These are phyloP conservation scores for Sphaceloma murrayae DNA, from an alignment of 2,329 filamentous ascomycete species.

Conservation along the genomic window DNA sequence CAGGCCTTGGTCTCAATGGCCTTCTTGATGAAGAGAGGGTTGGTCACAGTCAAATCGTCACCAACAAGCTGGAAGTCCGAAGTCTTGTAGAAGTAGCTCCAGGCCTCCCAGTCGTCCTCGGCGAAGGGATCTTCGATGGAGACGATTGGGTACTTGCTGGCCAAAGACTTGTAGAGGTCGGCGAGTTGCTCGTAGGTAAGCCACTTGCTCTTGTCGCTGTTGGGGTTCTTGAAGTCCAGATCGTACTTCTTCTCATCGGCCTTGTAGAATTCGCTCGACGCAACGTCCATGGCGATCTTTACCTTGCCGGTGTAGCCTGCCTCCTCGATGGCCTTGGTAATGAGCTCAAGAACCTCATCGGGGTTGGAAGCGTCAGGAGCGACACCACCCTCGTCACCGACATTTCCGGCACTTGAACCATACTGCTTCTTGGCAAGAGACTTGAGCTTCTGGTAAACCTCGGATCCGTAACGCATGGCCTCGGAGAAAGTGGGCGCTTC, in stretches of 20 bases:
- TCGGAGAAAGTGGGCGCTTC: slow-evolving; percentile 85
- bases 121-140: slow-evolving; percentile 98
- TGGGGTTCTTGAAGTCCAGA: slow-evolving; percentile 99
- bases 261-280: slow-evolving; percentile 99
- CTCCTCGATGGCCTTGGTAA: slow-evolving; percentile 86
- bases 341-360: slow-evolving; percentile 93
- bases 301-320: slow-evolving; percentile 93
- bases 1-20: slow-evolving; percentile 98
- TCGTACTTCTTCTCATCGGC: slow-evolving; percentile 95
- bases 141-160: slow-evolving; percentile 96
- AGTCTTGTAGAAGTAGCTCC: slow-evolving; percentile 99
- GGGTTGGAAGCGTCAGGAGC: slow-evolving; percentile 96
- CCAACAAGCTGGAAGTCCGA: slow-evolving; percentile 97
- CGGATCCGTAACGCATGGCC: slow-evolving; percentile 89
- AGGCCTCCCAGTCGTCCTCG: slow-evolving; percentile 99
- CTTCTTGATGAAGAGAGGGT: slow-evolving; percentile 98
- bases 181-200: slow-evolving; percentile 97
- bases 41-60: slow-evolving; percentile 98
- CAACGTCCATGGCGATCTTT: slow-evolving; percentile 98
- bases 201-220: slow-evolving; percentile 94
- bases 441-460: slow-evolving; percentile 99
- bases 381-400: slow-evolving; percentile 98
- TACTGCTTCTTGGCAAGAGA: slow-evolving; percentile 97
- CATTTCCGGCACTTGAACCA: slow-evolving; percentile 95
- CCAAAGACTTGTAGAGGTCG: slow-evolving; percentile 76